Evolutionary conservation across 305 asterid genomes (phyloP).

Genomic region (Ruellia speciosa): DNA sequence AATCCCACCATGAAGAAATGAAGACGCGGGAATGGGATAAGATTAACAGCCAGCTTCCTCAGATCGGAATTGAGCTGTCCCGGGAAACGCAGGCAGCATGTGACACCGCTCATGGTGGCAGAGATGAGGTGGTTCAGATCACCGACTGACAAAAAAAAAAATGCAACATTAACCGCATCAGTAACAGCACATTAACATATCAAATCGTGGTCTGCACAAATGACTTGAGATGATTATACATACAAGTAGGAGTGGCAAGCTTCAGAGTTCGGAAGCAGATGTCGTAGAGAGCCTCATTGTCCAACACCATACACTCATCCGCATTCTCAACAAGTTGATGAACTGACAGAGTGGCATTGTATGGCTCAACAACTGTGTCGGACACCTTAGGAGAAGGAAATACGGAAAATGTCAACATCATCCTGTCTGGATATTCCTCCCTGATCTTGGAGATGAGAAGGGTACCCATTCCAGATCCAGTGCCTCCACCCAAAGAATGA

Average conservation of each 20-base stretch:
- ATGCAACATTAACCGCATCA: not conserved
- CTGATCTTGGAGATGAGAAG: constrained; percentile 53
- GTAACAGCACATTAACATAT: constrained; percentile 4
- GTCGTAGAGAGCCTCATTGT: constrained; percentile 49
- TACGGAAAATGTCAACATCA: constrained; percentile 54
- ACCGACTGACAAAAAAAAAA: constrained; percentile 32
- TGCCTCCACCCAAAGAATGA: constrained; percentile 57
- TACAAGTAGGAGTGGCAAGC: constrained; percentile 52
- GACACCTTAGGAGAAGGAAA: constrained; percentile 53
- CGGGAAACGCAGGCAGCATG: constrained; percentile 52
- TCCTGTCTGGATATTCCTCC: constrained; percentile 53
- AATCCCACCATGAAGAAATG: constrained; percentile 58
- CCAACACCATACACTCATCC: constrained; percentile 59
- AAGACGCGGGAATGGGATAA: constrained; percentile 49
- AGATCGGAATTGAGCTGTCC: constrained; percentile 50
- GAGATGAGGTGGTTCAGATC: constrained; percentile 55
- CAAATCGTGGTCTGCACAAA: not conserved
- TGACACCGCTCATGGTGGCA: constrained; percentile 54
- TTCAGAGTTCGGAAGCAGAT: constrained; percentile 55
- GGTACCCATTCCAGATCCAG: constrained; percentile 61
- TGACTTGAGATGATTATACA: constrained; percentile 14
- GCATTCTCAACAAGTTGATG: constrained; percentile 61
- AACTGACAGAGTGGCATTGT: constrained; percentile 51
- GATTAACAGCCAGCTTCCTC: constrained; percentile 44
- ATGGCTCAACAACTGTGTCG: constrained; percentile 56